Base-by-base conservation (phyloP, 768 basidiomycete species). In the Hemileccinum rubropunctum region DNA sequence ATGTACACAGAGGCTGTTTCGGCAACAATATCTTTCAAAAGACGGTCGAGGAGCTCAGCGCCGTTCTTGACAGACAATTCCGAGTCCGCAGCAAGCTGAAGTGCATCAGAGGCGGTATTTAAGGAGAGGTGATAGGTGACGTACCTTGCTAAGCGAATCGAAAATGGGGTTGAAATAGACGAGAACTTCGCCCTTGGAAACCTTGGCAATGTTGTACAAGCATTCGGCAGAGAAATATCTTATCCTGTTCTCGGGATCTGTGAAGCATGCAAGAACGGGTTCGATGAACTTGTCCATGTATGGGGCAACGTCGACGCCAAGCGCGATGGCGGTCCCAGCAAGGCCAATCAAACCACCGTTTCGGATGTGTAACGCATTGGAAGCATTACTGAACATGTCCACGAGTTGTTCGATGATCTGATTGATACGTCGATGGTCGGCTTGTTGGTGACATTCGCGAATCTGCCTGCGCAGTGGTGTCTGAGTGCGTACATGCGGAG, bases 121-220 rank as follows among this genome's bases (percentile, higher is more conserved):
- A 42, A 47, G 46, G 23, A 46, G 32, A 35, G 15, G 14, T 14
- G 3, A 28, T 34, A 30, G 39, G 17, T 33, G 21, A 20, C 60
- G 80, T 60, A 95, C 95, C 77, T 98, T 98, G 76, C 91, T 94
- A 53, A 98, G 77, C 1, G 94, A 88, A 70, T 98, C 97, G 60
- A 99, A 99, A 48, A 98, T 92, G 50, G 95, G 93, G 63, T 99
- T 99, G 74, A 98, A 99, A 66, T 95, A 97, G 13, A 98, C 83
- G 50, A 99, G 73, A 28, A 98, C 86, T 68, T 98, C 95, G 34
- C 95, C 97, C 61, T 97, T 95, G 28, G 94, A 95, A 14, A 97
- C 95, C 69, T 95, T 92, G 23, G 90, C 91, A 56, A 99, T 95
- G 71, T 99, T 99, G 74, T 99, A 99, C 55, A 99, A 73, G 63